A percentile compares a stretch with the other conserved stretches of the same genome.
Conservation (phyloP, 176 grass and related monocot genomes). For the Carex scoparia region DNA sequence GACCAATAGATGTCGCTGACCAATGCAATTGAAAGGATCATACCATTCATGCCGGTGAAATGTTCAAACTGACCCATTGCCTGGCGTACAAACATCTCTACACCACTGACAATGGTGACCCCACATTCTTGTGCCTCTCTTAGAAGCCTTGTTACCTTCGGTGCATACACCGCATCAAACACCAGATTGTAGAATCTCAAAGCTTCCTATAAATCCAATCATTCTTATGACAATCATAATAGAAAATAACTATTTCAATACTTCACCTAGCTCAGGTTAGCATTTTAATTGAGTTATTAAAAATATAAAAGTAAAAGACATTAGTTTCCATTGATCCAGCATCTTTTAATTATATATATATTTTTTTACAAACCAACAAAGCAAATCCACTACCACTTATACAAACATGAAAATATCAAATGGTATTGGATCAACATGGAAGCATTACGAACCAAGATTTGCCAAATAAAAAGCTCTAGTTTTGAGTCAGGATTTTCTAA, state of each 20-base stretch:
- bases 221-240: not conserved
- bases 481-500: not conserved
- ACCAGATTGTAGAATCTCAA: constrained; percentile 68
- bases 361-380: not conserved
- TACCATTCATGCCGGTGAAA: constrained; percentile 81
- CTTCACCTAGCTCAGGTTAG: not conserved
- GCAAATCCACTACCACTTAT: not conserved
- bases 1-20: not conserved
- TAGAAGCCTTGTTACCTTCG: constrained; percentile 83
- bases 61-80: constrained; percentile 82
- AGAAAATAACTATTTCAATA: not conserved
- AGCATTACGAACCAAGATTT: not conserved
- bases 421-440: not conserved
- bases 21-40: constrained; percentile 24
- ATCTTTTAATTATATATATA: not conserved
- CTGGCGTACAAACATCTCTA: constrained; percentile 96
- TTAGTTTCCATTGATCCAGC: not conserved
- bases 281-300: constrained; percentile 7
- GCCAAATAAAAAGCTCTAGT: not conserved
- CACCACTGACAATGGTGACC: constrained; percentile 71
- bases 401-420: not conserved
- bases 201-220: constrained; percentile 48
- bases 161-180: constrained; percentile 93
- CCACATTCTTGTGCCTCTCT: constrained; percentile 79
- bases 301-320: constrained; percentile 15